Percentiles rank a stretch among this genome's conserved stretches.
Evolutionary conservation across 2,329 filamentous ascomycete species (phyloP).

Genomic region (Alternaria gaisen): DNA sequence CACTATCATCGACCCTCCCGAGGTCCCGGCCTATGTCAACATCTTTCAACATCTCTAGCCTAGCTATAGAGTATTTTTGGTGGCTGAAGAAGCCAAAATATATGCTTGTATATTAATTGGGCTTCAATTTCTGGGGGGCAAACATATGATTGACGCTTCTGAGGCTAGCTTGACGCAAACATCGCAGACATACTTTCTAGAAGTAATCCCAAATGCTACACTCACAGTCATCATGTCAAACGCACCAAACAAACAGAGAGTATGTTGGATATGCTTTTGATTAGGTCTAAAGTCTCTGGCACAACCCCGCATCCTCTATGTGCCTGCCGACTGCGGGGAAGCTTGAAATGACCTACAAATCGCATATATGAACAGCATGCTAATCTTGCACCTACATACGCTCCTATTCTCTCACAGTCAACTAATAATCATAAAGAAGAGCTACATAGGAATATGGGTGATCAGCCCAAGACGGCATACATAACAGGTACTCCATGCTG

Average conservation of each 20-base stretch:
- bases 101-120: neutral
- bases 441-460: neutral
- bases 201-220: neutral
- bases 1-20: neutral
- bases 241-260: neutral
- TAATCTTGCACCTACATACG: neutral
- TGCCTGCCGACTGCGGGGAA: constrained; percentile 8
- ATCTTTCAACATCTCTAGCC: neutral
- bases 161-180: neutral
- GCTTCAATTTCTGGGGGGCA: neutral
- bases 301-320: neutral
- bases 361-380: neutral
- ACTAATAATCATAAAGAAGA: neutral
- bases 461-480: constrained; percentile 18
- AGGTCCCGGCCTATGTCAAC: neutral
- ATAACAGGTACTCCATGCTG: constrained; percentile 20
- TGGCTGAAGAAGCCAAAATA: neutral
- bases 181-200: neutral
- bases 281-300: neutral
- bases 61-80: neutral
- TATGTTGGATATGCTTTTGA: neutral
- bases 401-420: neutral
- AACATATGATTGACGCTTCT: neutral
- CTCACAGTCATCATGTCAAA: neutral
- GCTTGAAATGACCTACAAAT: neutral